phyloP scores from a whole-genome alignment of 306 rosid species.

The Casuarina cunninghamiana region DNA sequence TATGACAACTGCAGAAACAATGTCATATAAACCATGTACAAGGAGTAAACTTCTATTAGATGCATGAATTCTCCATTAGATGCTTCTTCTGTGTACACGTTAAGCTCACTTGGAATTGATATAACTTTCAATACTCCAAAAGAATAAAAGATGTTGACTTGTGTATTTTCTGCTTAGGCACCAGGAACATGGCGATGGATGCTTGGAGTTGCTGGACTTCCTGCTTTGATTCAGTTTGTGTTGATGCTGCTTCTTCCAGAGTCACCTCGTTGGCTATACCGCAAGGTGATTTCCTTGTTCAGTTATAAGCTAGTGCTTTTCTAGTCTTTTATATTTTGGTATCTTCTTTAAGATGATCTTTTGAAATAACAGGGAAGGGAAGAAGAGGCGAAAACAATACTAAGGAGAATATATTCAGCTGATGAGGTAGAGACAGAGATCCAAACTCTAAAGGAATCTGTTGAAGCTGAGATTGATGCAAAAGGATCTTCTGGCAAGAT shows the following conservation, averaged over 20 bases:
- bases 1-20: neutral
- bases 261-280: slow-evolving; percentile 69
- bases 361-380: slow-evolving; percentile 37
- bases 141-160: neutral
- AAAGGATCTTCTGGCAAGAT: slow-evolving; percentile 21
- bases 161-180: slow-evolving; percentile 31
- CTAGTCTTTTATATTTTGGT: neutral
- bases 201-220: slow-evolving; percentile 67
- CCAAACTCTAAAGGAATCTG: slow-evolving; percentile 43
- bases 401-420: slow-evolving; percentile 42
- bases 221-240: slow-evolving; percentile 45
- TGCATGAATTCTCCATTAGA: neutral
- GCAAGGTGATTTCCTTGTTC: slow-evolving; percentile 42
- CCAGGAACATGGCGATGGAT: slow-evolving; percentile 75
- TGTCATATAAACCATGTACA: neutral
- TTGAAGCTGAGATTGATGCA: slow-evolving; percentile 33
- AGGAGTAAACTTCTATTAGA: neutral
- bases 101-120: neutral
- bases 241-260: slow-evolving; percentile 59
- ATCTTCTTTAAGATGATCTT: neutral
- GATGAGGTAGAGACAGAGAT: slow-evolving; percentile 45
- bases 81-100: neutral
- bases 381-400: slow-evolving; percentile 48
- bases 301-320: neutral
- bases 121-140: neutral